phyloP scores from a whole-genome alignment of 371 early-diverging fungal genomes.

The Mucor velutinosus region DNA sequence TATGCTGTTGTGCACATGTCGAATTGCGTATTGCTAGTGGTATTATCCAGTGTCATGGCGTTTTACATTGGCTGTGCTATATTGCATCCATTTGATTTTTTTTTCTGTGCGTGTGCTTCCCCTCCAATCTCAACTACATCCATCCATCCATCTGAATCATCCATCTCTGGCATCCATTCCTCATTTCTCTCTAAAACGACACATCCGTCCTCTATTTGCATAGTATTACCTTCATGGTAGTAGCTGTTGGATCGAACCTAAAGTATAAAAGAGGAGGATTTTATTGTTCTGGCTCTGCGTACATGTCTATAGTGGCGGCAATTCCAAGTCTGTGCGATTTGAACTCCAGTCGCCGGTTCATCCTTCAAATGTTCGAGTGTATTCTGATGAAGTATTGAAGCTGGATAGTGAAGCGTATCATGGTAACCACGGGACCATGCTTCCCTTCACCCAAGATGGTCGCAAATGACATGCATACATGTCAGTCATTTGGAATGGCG shows the following conservation, averaged over 20 bases:
- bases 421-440: too few species aligned
- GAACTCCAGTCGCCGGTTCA: background rate
- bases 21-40: background rate
- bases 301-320: slow-evolving; percentile 1
- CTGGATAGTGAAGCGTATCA: too few species aligned
- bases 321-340: background rate
- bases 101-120: background rate
- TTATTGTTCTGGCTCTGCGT: slow-evolving; percentile 6
- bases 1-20: background rate
- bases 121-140: background rate
- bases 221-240: slow-evolving; percentile 21
- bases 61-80: background rate
- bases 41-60: background rate
- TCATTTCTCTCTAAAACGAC: background rate
- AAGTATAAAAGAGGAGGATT: slow-evolving; percentile 28
- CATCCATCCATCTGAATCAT: background rate
- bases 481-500: too few species aligned
- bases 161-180: background rate
- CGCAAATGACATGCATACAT: too few species aligned
- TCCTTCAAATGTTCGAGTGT: too few species aligned
- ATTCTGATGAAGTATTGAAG: too few species aligned
- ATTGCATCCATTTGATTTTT: background rate
- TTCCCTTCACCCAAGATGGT: too few species aligned
- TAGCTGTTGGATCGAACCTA: slow-evolving; percentile 30
- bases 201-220: background rate